Conservation (phyloP, 345 rosid species). For the Brassica carinata region DNA sequence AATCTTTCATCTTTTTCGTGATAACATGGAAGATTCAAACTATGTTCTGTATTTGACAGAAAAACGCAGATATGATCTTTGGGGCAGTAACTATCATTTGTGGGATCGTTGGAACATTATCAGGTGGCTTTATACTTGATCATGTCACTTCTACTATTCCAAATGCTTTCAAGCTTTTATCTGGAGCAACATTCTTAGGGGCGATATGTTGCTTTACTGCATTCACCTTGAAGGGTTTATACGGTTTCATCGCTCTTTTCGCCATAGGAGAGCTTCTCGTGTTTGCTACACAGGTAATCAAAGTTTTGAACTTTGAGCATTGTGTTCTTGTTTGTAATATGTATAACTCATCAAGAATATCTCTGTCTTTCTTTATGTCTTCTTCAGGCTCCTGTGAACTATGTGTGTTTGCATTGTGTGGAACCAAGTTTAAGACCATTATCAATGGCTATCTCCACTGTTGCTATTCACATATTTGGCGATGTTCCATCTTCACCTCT, state of each 20-base stretch:
- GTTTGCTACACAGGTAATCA: constrained; percentile 86
- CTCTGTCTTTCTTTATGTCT: constrained; percentile 7
- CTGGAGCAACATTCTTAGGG: constrained; percentile 71
- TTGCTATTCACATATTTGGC: constrained; percentile 87
- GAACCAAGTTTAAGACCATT: constrained; percentile 81
- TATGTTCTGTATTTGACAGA: constrained; percentile 13
- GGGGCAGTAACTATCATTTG: constrained; percentile 87
- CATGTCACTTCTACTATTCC: constrained; percentile 63
- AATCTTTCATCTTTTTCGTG: not conserved
- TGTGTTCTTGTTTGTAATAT: not conserved
- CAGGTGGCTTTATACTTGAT: constrained; percentile 78
- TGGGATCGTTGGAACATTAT: constrained; percentile 84
- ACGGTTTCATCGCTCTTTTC: constrained; percentile 71
- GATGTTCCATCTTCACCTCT: constrained; percentile 98
- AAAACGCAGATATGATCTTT: constrained; percentile 77
- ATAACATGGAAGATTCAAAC: constrained; percentile 3
- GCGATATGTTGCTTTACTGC: constrained; percentile 78
- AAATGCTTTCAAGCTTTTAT: constrained; percentile 93
- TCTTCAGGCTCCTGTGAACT: constrained; percentile 86
- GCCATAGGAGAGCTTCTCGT: constrained; percentile 83
- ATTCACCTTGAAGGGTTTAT: constrained; percentile 72
- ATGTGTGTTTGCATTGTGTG: constrained; percentile 83
- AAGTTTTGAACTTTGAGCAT: not conserved
- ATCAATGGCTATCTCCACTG: constrained; percentile 96
- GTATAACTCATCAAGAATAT: not conserved